Evolutionary conservation across 1,139 yeast genomes (phyloP).

Genomic region (Hyphopichia buzzinii): DNA sequence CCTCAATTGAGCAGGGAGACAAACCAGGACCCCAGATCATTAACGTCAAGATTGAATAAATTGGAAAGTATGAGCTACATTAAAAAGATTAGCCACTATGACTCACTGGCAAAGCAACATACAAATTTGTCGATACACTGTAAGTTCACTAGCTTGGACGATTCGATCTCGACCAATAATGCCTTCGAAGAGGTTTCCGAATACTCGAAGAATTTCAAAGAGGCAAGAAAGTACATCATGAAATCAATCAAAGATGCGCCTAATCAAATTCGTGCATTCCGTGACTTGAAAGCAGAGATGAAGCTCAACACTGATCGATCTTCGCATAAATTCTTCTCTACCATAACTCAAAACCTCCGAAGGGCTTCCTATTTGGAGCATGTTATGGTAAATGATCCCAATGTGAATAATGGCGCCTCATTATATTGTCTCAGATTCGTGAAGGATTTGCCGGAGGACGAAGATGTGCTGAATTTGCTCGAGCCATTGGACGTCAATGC

Average conservation of each 20-base stretch:
- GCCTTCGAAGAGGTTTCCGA: constrained; percentile 22
- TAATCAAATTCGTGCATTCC: constrained; percentile 62
- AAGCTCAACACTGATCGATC: constrained; percentile 48
- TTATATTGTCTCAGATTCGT: constrained; percentile 58
- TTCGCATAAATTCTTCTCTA: constrained; percentile 48
- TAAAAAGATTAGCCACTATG: constrained; percentile 35
- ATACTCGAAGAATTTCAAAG: constrained; percentile 29
- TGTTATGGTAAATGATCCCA: constrained; percentile 54
- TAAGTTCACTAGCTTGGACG: constrained; percentile 23
- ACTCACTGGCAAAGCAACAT: constrained; percentile 46
- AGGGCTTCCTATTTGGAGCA: constrained; percentile 54
- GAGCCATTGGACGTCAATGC: constrained; percentile 11
- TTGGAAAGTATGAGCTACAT: constrained; percentile 51
- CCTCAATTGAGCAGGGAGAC: constrained; percentile 54
- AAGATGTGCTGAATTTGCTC: constrained; percentile 16
- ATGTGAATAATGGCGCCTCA: constrained; percentile 29
- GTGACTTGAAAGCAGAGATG: constrained; percentile 63
- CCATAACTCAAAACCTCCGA: constrained; percentile 51
- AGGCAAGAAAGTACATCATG: constrained; percentile 41
- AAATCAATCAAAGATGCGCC: constrained; percentile 62
- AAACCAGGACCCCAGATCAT: constrained; percentile 70
- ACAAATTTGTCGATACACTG: constrained; percentile 49
- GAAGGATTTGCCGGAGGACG: constrained; percentile 47
- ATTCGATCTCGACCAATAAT: background rate
- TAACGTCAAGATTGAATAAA: constrained; percentile 59